Evolutionary conservation across 208 protist species (phyloP), one percentile per base, ranked within the genome.

Genomic region (Leishmania lainsoni): DNA sequence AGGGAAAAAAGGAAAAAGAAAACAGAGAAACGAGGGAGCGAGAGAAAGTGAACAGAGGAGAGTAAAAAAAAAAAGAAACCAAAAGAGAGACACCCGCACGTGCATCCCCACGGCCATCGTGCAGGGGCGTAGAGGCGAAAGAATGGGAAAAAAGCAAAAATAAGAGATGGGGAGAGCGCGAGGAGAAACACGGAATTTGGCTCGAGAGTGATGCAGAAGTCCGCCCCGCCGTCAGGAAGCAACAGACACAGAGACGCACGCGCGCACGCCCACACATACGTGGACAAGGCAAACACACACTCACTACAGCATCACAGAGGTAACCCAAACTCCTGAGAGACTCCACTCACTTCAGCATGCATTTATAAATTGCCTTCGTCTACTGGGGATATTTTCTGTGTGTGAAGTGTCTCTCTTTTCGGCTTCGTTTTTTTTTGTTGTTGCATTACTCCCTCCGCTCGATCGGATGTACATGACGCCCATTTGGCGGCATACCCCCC

Each of bases 231-330:
- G 66, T 39, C 17, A 22, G 10, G 20, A 45, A 16, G 48, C 66
- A n/a, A 5, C 39, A 48, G 17, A 69, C 63, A 45, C 0, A 69
- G n/a, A 69, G 26, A 48, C 16, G 48, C 17, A 70, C 17, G 48
- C 16, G 10, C 35, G 4, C 5, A 69, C 32, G 35, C 14, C 45
- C 32, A 69, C 4, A 69, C 32, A 14, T 16, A 69, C 32, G 63
- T 29, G n/a, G 12, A 45, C 10, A 69, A 69, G 26, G n/a, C 26
- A 42, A 29, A 35, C 69, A 17, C 69, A 35, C 69, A 51, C 6
- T 2, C 26, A 73, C 22, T 45, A n/a, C 69, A 54, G 32, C 69
- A 73, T 51, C 48, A 73, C 69, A 73, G 45, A 51, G 69, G 45
- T 52, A n/a, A 48, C 29, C 2, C 45, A 14, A 73, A 17, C 69